These are phyloP conservation scores for Combretum micranthum DNA, from an alignment of 345 rosid species.

Conservation along the genomic window DNA sequence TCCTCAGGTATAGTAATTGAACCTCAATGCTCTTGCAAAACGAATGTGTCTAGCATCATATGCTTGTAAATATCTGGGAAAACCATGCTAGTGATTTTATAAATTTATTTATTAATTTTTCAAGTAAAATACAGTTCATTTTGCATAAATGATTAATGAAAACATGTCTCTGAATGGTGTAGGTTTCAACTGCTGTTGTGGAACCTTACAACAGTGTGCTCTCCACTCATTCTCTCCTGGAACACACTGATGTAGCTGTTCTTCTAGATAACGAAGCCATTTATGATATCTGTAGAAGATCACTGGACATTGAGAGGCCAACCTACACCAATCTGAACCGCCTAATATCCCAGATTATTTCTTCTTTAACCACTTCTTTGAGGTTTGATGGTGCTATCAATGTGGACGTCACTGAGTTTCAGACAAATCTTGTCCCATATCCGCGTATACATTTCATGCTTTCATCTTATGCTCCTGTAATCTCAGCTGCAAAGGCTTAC, in stretches of 20 bases:
- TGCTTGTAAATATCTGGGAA: not conserved
- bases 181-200: constrained; percentile 84
- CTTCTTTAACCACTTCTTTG: constrained; percentile 70
- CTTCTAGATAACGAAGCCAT: constrained; percentile 84
- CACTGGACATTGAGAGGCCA: constrained; percentile 72
- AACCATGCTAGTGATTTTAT: not conserved
- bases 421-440: constrained; percentile 78
- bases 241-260: constrained; percentile 75
- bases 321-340: constrained; percentile 73
- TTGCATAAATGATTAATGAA: not conserved
- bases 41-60: not conserved
- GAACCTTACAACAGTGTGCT: constrained; percentile 84
- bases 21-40: not conserved
- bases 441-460: constrained; percentile 88
- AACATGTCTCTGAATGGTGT: constrained; percentile 10
- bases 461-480: constrained; percentile 74
- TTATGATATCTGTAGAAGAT: constrained; percentile 73
- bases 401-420: constrained; percentile 75
- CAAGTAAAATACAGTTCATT: too few species aligned
- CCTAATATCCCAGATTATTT: constrained; percentile 64
- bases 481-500: constrained; percentile 75
- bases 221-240: constrained; percentile 77
- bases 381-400: constrained; percentile 85
- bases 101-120: not conserved
- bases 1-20: constrained; percentile 46